phyloP scores from a whole-genome alignment of 305 asterid species.

The Solanum hybrid region DNA sequence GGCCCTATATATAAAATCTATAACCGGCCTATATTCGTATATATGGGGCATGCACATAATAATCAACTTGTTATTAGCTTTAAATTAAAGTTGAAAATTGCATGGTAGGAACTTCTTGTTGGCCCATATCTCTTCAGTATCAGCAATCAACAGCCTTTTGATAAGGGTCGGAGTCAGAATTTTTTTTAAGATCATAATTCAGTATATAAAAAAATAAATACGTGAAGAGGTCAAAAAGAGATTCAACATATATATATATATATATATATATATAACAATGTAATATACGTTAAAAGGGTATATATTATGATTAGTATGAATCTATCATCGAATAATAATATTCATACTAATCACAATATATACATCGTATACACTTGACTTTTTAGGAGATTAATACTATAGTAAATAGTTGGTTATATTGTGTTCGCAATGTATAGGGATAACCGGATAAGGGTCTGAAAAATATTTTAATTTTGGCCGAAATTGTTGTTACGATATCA shows the following conservation, averaged over 20 bases:
- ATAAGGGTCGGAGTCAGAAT: not conserved
- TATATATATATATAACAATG: too few species aligned
- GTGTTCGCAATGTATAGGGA: too few species aligned
- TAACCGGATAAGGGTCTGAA: too few species aligned
- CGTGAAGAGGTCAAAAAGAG: too few species aligned
- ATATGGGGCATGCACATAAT: not conserved
- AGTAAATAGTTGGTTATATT: too few species aligned
- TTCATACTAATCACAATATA: not conserved
- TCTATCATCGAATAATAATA: too few species aligned
- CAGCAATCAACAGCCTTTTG: not conserved
- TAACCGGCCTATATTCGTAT: constrained; percentile 4
- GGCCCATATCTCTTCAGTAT: not conserved
- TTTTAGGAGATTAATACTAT: not conserved
- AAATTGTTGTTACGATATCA: too few species aligned
- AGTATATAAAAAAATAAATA: too few species aligned
- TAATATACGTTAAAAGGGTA: too few species aligned
- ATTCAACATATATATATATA: too few species aligned
- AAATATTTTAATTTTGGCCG: too few species aligned
- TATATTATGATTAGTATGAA: not conserved
- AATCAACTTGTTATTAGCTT: not conserved
- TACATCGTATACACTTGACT: not conserved
- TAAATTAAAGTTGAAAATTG: not conserved
- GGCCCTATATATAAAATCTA: not conserved
- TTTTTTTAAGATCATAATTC: too few species aligned
- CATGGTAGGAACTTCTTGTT: not conserved